These are phyloP conservation scores for Yamadazyma diddensiae DNA, from an alignment of 1,139 yeast genomes.

Conservation along the genomic window DNA sequence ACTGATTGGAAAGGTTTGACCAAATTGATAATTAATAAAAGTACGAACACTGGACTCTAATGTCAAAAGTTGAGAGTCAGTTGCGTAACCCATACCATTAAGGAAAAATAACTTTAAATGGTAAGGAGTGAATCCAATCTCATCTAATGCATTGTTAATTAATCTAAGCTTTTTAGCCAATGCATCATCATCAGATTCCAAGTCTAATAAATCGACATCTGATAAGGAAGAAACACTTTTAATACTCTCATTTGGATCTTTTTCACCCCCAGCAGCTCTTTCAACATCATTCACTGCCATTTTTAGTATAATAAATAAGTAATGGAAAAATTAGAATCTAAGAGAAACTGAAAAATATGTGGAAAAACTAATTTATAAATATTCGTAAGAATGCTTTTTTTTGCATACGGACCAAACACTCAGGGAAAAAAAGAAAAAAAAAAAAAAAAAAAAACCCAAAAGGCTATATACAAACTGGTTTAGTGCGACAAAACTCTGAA, in stretches of 20 bases:
- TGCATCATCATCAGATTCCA: constrained; percentile 24
- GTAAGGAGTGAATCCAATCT: constrained; percentile 36
- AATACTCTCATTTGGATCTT: constrained; percentile 13
- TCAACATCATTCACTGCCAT: no score
- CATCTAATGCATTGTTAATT: constrained; percentile 33
- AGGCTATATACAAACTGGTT: constrained; percentile 1
- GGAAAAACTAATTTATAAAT: not conserved
- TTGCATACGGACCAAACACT: constrained; percentile 1
- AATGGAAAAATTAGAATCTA: not conserved
- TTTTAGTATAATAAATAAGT: no score
- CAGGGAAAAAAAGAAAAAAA: no score
- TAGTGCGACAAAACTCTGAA: not conserved
- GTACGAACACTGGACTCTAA: constrained; percentile 36
- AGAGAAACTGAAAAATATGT: not conserved
- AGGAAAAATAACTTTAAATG: constrained; percentile 37
- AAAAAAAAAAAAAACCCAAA: not conserved
- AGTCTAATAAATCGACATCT: constrained; percentile 22
- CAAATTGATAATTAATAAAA: constrained; percentile 42
- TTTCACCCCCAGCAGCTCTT: no score
- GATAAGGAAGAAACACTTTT: constrained; percentile 8
- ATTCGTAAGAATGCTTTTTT: not conserved
- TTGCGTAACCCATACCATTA: constrained; percentile 64
- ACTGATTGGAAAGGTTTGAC: constrained; percentile 29
- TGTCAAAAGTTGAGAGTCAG: constrained; percentile 55
- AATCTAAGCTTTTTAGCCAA: constrained; percentile 26